Percentiles rank a stretch among this genome's conserved stretches.
These are phyloP conservation scores for Amanita polypyramis DNA, from an alignment of 768 basidiomycete species.

Conservation along the genomic window DNA sequence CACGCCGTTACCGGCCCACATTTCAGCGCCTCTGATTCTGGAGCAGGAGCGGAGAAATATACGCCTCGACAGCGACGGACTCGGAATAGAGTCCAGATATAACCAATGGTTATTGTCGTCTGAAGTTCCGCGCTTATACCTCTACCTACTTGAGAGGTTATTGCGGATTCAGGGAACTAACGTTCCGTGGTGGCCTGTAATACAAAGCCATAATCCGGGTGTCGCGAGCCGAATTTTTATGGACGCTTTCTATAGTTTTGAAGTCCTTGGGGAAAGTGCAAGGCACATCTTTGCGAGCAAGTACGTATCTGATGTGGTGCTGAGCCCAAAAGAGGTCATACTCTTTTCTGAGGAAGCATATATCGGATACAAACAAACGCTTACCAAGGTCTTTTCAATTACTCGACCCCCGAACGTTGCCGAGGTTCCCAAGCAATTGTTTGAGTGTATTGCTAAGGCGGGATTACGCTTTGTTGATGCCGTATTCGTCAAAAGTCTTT, in stretches of 20 bases:
- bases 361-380: conserved; percentile 5
- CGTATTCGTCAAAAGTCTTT: conserved; percentile 14
- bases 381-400: conserved; percentile 15
- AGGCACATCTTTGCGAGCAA: conserved; percentile 19
- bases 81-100: conserved; percentile 22
- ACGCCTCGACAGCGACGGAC: conserved; percentile 26
- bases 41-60: conserved; percentile 35
- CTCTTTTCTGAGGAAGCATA: conserved; percentile 12
- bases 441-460: conserved; percentile 11
- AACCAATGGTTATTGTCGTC: conserved; percentile 32
- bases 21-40: conserved; percentile 35
- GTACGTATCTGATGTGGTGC: conserved; percentile 8
- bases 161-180: conserved; percentile 9
- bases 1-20: conserved; percentile 33
- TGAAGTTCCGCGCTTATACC: conserved; percentile 26
- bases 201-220: conserved; percentile 10
- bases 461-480: conserved; percentile 16
- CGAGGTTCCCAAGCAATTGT: conserved; percentile 13
- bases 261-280: conserved; percentile 14
- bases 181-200: conserved; percentile 29
- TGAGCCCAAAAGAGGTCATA: conserved; percentile 15
- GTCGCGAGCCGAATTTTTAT: conserved; percentile 13
- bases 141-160: conserved; percentile 24
- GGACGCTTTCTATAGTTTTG: conserved; percentile 20
- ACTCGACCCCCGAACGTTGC: conserved; percentile 15